Percentiles rank a stretch among this genome's conserved stretches.
phyloP scores from a whole-genome alignment of 2,329 filamentous ascomycete genomes.

The Acephala macrosclerotiorum region DNA sequence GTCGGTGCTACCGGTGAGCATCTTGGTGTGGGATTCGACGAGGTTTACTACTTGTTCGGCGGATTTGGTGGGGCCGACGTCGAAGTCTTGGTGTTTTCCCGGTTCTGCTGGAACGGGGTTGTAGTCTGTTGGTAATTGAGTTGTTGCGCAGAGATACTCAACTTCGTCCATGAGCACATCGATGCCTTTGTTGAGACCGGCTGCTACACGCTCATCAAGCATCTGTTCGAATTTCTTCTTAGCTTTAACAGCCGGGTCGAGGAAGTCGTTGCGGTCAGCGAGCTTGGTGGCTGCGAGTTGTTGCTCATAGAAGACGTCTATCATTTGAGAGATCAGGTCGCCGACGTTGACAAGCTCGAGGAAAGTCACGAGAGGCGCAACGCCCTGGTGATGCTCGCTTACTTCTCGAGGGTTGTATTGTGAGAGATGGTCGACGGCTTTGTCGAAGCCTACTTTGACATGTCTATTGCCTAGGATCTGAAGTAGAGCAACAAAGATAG shows the following conservation, averaged over 20 bases:
- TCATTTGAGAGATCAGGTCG: constrained; percentile 97
- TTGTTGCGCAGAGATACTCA: constrained; percentile 91
- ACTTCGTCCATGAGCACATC: constrained; percentile 99
- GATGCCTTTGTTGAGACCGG: constrained; percentile 95
- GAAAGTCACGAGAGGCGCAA: constrained; percentile 93
- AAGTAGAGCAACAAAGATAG: constrained; percentile 85
- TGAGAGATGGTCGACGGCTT: constrained; percentile 88
- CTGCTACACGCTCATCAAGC: constrained; percentile 95
- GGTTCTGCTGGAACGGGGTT: constrained; percentile 68
- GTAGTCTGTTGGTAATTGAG: constrained; percentile 86
- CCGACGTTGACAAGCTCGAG: constrained; percentile 98
- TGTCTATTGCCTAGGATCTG: constrained; percentile 86
- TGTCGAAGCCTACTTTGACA: constrained; percentile 92
- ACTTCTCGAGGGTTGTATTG: constrained; percentile 90
- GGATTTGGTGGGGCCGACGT: constrained; percentile 79
- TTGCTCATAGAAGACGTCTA: constrained; percentile 98
- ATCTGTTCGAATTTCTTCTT: constrained; percentile 99
- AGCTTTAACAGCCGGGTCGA: constrained; percentile 88
- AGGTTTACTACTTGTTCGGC: constrained; percentile 84
- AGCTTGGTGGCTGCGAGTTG: constrained; percentile 85
- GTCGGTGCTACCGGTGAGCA: constrained; percentile 94
- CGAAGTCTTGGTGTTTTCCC: constrained; percentile 47
- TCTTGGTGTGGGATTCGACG: constrained; percentile 86
- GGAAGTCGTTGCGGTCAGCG: constrained; percentile 91
- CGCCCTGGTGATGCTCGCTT: constrained; percentile 72